phyloP scores from a whole-genome alignment of 805 yeast species.

The Saturnispora ahearnii region DNA sequence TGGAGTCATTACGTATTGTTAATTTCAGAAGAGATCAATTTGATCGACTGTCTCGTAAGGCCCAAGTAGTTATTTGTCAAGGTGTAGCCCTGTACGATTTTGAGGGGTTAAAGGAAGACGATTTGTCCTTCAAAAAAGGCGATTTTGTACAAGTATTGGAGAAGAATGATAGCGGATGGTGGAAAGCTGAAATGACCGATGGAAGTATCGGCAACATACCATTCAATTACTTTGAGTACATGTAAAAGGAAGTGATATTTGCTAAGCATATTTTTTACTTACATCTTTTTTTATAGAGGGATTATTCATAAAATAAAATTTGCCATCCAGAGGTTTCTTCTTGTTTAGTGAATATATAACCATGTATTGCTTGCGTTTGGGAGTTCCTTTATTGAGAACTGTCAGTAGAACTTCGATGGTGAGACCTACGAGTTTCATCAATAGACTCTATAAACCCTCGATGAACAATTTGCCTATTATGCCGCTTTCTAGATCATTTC shows the following conservation, averaged over 20 bases:
- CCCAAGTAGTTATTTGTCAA: neutral
- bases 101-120: conserved; percentile 30
- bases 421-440: neutral
- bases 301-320: neutral
- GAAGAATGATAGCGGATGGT: conserved; percentile 36
- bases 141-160: conserved; percentile 35
- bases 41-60: neutral
- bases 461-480: neutral
- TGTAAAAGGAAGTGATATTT: neutral
- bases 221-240: conserved; percentile 28
- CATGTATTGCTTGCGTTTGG: neutral
- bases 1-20: conserved; percentile 5
- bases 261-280: conserved; percentile 3
- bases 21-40: neutral
- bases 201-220: conserved; percentile 40
- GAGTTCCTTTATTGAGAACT: neutral
- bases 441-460: neutral
- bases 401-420: neutral
- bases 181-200: conserved; percentile 34
- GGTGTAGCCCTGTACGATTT: conserved; percentile 34
- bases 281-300: neutral
- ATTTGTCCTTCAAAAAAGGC: conserved; percentile 35
- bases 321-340: neutral
- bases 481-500: neutral
- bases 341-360: neutral